phyloP scores from a whole-genome alignment of 371 early-diverging fungal genomes.

The Mortierella sp. region DNA sequence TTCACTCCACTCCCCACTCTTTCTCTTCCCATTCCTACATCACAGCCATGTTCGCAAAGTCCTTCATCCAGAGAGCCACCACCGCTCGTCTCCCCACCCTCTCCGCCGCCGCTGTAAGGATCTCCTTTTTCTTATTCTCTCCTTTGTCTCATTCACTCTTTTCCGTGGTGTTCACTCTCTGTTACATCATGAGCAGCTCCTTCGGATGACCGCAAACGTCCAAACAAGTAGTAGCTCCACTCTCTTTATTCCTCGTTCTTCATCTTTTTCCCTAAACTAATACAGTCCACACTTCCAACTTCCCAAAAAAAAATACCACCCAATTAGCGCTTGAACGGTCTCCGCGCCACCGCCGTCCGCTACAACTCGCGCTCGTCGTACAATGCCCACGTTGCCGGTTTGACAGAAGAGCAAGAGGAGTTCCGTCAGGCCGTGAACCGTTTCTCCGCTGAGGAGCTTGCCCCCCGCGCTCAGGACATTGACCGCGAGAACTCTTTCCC shows the following conservation, averaged over 20 bases:
- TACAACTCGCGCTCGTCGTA: conserved; percentile 63
- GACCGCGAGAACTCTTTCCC: conserved; percentile 93
- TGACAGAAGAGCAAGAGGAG: conserved; percentile 81
- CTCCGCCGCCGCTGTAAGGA: conserved; percentile 48
- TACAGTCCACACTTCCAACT: neutral
- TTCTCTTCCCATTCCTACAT: neutral
- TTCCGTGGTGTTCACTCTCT: neutral
- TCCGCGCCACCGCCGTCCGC: conserved; percentile 40
- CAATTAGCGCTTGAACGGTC: conserved; percentile 34
- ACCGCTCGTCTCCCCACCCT: conserved; percentile 40
- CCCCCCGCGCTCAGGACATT: conserved; percentile 87
- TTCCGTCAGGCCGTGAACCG: conserved; percentile 80
- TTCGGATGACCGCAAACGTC: neutral
- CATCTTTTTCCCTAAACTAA: neutral
- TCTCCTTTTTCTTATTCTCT: neutral
- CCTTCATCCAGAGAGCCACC: conserved; percentile 50
- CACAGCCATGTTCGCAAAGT: conserved; percentile 49
- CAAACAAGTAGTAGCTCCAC: neutral
- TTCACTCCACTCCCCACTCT: neutral
- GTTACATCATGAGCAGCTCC: no score
- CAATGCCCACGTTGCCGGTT: conserved; percentile 81
- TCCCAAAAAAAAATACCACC: neutral
- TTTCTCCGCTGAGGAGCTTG: conserved; percentile 89
- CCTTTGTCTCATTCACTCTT: neutral
- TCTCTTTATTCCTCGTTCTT: neutral